Evolutionary conservation across 192 early-diverging fungal species (phyloP), one percentile per base, ranked within the genome.

Genomic region (Coemansia sp.): DNA sequence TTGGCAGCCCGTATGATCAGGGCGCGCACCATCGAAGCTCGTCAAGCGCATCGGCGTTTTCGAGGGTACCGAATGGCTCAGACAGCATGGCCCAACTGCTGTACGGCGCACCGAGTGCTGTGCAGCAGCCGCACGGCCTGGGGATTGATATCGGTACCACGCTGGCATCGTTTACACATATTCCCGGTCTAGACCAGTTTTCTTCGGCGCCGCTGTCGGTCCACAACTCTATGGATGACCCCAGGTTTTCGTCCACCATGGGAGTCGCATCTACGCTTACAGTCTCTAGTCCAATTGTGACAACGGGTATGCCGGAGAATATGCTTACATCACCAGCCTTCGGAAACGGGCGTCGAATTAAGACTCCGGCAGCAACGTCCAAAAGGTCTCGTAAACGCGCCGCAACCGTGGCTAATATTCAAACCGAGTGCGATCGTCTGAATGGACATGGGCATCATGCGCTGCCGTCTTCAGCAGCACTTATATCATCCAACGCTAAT

Each of bases 361-460:
- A 58, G 59, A 80, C 70, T 61, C 78, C 78, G 20, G 14, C 31
- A 8, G 57, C 66, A 6, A 54, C 58, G 0, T 29, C 62, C n/a
- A 70, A 66, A 39, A 59, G 57, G 51, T 75, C 78, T 0, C 78
- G 78, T 60, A 81, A 81, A 64, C 78, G 78, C 19, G 78, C 78
- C 19, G 78, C 78, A 6, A 81, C 78, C 0, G 70, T 74, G 25
- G 65, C 72, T 20, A 68, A 68, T 42, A 72, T 75, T 52, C 68
- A 59, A 21, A 32, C 69, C 5, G 72, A 74, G 2, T 19, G 51
- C 57, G 19, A 46, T 29, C 71, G 55, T 32, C 64, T 7, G 33
- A 8, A 39, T 20, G 6, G 7, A n/a, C 64, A 66, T 23, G 50
- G 51, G 32, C 70, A 66, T 42, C 57, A 57, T 20, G 19, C 54